Conservation (phyloP, 306 rosid genomes). For the Rosa chinensis region DNA sequence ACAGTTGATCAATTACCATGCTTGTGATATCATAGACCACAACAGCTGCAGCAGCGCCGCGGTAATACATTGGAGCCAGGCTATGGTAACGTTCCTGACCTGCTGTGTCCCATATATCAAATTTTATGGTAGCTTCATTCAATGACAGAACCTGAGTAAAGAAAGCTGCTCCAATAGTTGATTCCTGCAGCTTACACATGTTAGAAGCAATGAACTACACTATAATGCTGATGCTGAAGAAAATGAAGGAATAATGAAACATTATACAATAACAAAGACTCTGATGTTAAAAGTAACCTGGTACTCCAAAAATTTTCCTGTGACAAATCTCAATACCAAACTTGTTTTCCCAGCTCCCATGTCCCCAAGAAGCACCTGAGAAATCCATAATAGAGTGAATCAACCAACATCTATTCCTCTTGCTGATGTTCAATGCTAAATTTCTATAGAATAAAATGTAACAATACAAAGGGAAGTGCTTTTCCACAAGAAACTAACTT, state of each 20-base stretch:
- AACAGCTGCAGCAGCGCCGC: conserved; percentile 88
- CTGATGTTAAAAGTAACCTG: conserved; percentile 45
- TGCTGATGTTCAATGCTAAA: neutral
- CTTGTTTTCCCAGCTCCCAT: conserved; percentile 94
- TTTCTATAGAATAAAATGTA: neutral
- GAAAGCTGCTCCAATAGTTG: conserved; percentile 92
- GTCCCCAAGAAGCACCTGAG: conserved; percentile 83
- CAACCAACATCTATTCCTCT: neutral
- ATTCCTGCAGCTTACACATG: conserved; percentile 50
- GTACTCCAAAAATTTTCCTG: conserved; percentile 80
- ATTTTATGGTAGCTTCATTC: conserved; percentile 74
- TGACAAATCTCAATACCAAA: conserved; percentile 80
- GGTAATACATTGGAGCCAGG: conserved; percentile 96
- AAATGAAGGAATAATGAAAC: neutral
- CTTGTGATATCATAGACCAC: conserved; percentile 78
- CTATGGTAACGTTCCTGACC: conserved; percentile 92
- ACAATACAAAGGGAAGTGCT: neutral
- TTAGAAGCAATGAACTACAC: neutral
- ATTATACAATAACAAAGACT: neutral
- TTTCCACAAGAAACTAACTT: neutral
- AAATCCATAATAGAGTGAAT: conserved; percentile 6
- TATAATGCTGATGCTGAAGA: neutral
- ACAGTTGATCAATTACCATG: conserved; percentile 21
- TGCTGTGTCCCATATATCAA: conserved; percentile 96
- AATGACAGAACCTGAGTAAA: conserved; percentile 81